Evolutionary conservation across 2,329 filamentous ascomycete species (phyloP), one percentile per base, ranked within the genome.

Genomic region (Diaporthe citri): DNA sequence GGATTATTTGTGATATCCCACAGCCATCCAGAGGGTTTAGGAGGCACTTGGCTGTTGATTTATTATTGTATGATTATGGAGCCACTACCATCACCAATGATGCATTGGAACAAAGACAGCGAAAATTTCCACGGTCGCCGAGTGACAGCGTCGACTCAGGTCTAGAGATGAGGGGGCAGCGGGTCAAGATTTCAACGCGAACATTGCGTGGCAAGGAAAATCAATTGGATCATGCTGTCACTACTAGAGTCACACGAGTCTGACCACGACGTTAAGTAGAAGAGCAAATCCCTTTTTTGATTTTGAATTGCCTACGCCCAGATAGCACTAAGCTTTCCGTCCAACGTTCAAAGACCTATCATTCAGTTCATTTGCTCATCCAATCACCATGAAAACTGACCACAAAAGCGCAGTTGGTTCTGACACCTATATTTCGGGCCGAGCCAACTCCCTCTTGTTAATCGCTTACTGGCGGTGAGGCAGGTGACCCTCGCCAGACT

Each of bases 401-500:
- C 31, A 25, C 56, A 46, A 60, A 48, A 36, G 62, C 36, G 31
- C n/a, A 28, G 13, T 41, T 41, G 48, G n/a, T 73, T 8, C 39
- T 34, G 34, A 36, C n/a, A 48, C 59, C 43, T 48, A 34, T 39
- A 28, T 56, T 72, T 71, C 51, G 41, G 25, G 46, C 46, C 52
- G 17, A 25, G 39, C 43, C 62, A 8, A 48, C 34, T 64, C n/a
- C 31, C 9, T 56, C 39, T 28, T 52, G 15, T 59, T 39, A 15
- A 34, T n/a, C 28, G 80, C 86, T 89, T 55, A 55, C 22, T 55
- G 51, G 51, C n/a, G 89, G 51, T 55, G 51, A n/a, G n/a, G 89
- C 81, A 85, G 78, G 48, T 69, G 64, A 31, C 64, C 64, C 79
- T 85, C 82, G 80, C 91, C 91, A 79, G 82, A 86, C 77, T 86